Percentiles rank a stretch among this genome's conserved stretches.
Conservation (phyloP, 2,329 filamentous ascomycete genomes). For the Aspergillus candidus region DNA sequence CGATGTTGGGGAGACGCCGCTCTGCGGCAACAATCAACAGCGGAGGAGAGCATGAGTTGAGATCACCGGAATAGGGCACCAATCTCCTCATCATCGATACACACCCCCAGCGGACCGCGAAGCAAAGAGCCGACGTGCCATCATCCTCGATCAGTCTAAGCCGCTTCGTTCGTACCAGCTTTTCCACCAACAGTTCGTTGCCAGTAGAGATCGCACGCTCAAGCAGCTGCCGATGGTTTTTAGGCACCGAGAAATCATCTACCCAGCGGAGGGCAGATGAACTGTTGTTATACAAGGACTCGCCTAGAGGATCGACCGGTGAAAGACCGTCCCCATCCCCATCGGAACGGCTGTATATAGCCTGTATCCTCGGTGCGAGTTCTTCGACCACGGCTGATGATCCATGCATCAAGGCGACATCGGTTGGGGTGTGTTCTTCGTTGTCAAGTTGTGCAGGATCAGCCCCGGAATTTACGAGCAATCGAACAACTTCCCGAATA, state of each 20-base stretch:
- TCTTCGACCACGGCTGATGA: neutral
- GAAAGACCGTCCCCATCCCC: too few relatives aligned
- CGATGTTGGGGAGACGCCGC: neutral
- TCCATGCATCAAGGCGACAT: neutral
- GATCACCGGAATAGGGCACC: neutral
- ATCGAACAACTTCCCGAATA: constrained; percentile 1
- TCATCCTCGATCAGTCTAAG: too few relatives aligned
- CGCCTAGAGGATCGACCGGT: neutral
- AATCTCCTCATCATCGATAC: neutral
- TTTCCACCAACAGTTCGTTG: too few relatives aligned
- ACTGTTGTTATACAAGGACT: neutral
- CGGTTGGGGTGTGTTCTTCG: neutral
- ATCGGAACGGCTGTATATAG: neutral
- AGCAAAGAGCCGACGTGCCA: too few relatives aligned
- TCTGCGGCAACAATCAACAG: neutral
- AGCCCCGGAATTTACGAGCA: constrained; percentile 5
- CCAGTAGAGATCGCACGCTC: too few relatives aligned
- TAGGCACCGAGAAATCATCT: too few relatives aligned
- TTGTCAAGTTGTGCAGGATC: constrained; percentile 2
- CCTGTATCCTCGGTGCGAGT: neutral
- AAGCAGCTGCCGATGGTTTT: too few relatives aligned
- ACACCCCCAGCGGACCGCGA: too few relatives aligned
- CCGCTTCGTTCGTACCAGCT: too few relatives aligned
- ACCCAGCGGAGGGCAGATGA: too few relatives aligned
- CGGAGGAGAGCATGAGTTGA: neutral